phyloP scores from a whole-genome alignment of 139 green algal genomes.

The Tetradesmus lagerheimii region DNA sequence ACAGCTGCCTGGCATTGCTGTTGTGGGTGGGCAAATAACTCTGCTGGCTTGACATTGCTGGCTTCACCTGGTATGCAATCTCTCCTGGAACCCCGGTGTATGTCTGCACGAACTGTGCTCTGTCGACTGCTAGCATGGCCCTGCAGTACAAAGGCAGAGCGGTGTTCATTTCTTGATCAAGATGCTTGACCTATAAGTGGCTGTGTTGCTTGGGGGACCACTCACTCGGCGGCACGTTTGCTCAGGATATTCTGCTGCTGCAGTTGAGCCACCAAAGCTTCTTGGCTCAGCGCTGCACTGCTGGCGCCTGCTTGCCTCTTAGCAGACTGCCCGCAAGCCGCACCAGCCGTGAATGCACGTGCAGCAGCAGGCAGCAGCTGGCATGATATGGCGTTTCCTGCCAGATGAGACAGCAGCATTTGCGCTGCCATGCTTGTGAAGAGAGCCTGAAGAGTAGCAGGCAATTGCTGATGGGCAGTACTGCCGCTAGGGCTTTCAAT shows the following conservation, averaged over 20 bases:
- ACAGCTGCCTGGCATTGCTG: no score
- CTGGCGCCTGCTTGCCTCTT: not conserved
- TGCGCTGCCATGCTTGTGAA: not conserved
- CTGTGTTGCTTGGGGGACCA: not conserved
- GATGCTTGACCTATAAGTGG: no score
- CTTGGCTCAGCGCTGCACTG: not conserved
- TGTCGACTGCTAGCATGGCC: constrained; percentile 17
- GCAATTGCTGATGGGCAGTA: not conserved
- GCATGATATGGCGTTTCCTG: not conserved
- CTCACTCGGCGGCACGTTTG: not conserved
- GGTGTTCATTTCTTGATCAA: no score
- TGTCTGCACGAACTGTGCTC: not conserved
- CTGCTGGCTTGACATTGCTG: no score
- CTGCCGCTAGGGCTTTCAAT: not conserved
- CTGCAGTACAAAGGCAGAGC: not conserved
- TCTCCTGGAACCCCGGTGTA: not conserved
- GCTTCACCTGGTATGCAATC: constrained; percentile 3
- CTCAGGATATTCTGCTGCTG: not conserved
- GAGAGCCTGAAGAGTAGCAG: not conserved
- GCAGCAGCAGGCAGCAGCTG: not conserved
- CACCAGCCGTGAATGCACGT: not conserved
- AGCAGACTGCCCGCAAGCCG: not conserved
- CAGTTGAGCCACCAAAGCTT: not conserved
- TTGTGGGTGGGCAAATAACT: no score
- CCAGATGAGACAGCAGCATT: not conserved